Evolutionary conservation across 768 basidiomycete genomes (phyloP).

Genomic region (Hirschioporus abietinus): DNA sequence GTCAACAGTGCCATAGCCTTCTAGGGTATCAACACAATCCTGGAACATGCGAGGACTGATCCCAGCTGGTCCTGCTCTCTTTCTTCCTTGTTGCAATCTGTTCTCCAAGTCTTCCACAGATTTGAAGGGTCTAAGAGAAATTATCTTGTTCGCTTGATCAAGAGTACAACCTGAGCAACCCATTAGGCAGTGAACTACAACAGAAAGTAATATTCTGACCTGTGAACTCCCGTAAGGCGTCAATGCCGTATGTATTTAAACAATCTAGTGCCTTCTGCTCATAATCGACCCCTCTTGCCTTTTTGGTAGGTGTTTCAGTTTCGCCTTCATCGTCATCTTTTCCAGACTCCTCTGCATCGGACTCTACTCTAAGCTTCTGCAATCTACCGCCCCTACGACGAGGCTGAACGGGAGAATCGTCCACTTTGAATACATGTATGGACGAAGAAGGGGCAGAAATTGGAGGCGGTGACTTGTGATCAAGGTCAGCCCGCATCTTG

Average conservation of each 20-base stretch:
- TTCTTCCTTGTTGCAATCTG: conserved; percentile 82
- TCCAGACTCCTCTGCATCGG: conserved; percentile 54
- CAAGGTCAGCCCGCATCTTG: conserved; percentile 51
- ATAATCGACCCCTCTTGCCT: conserved; percentile 30
- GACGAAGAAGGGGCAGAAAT: conserved; percentile 33
- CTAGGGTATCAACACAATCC: conserved; percentile 79
- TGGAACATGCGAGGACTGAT: conserved; percentile 89
- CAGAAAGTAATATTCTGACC: conserved; percentile 37
- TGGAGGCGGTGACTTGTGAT: conserved; percentile 12
- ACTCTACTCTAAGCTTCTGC: conserved; percentile 58
- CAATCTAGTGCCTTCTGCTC: conserved; percentile 57
- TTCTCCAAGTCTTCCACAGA: conserved; percentile 66
- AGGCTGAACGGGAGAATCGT: conserved; percentile 38
- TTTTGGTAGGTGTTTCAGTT: conserved; percentile 24
- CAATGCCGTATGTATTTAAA: conserved; percentile 57
- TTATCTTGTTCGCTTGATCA: conserved; percentile 77
- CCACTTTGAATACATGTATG: conserved; percentile 34
- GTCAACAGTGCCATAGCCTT: conserved; percentile 85
- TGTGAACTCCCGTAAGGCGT: conserved; percentile 69
- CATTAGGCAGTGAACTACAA: conserved; percentile 9
- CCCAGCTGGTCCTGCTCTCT: conserved; percentile 75
- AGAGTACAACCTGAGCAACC: conserved; percentile 57
- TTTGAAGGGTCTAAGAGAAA: conserved; percentile 74
- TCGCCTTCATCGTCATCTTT: conserved; percentile 43
- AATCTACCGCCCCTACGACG: conserved; percentile 42